Base-by-base conservation (phyloP, 2,329 filamentous ascomycete genomes). In the Trichoderma hamatum region DNA sequence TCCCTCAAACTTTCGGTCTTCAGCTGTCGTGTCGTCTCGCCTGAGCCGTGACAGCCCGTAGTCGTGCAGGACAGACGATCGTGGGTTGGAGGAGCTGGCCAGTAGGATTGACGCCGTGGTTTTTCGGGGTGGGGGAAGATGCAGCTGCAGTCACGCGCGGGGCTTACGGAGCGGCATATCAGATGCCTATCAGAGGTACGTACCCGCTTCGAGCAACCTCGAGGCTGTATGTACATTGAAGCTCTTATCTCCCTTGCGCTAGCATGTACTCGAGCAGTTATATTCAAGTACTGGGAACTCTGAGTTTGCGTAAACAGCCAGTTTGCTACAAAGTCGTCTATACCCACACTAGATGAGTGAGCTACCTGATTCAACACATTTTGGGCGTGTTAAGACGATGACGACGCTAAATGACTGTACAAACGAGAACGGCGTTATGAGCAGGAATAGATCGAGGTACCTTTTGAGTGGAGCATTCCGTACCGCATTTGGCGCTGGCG, bases 11-110 rank as follows among this genome's bases (percentile, higher is more conserved):
- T 24, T 49, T 52, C 28, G 32, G 21, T 16, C 39, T 51, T 67
- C 39, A 51, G 52, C 54, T 67, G 63, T 59, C 54, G 63, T 66
- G 63, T 66, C 63, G 63, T 66, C 52, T 66, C 63, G 61, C 61
- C 61, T 64, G 58, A 49, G 58, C 58, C 58, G 61, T 64, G 49
- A 34, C 61, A 39, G 61, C 61, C 49, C 49, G 63, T 59, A 30
- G 56, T 67, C 63, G 61, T 67, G 63, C 63, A 67, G 63, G 36
- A 67, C 56, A 34, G 52, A 67, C 34, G 63, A 67, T 67, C 54
- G 63, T 59, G 63, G 54, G 39, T 34, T 67, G 36, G 39, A 58
- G 63, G 52, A 66, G 26, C 63, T 58, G 63, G 63, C 63, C 63
- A 67, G 63, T 67, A 67, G 63, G 63, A 67, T 59, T 36, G n/a